Percentiles rank a stretch among this genome's conserved stretches.
Evolutionary conservation across 163 green algal genomes (phyloP).

Genomic region (Trebouxiophyceae sp.): DNA sequence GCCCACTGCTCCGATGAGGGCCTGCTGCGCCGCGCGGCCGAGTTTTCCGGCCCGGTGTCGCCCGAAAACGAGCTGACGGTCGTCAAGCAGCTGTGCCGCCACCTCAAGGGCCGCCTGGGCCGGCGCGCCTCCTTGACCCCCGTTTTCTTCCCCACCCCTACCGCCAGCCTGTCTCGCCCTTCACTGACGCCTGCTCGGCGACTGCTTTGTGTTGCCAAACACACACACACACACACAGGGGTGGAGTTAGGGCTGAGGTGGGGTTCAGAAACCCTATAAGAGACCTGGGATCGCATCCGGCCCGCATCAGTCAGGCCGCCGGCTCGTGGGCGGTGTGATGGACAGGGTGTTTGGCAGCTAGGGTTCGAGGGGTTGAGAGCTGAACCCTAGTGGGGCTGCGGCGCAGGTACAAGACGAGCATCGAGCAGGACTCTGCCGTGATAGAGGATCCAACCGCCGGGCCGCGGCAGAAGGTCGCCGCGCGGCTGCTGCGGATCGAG

Average conservation of each 20-base stretch:
- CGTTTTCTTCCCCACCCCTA: too few species aligned
- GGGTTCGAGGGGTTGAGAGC: too few species aligned
- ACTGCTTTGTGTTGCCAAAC: too few species aligned
- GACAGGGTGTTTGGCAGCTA: too few species aligned
- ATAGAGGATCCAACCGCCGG: slow-evolving; percentile 39
- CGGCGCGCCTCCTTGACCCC: slow-evolving; percentile 10
- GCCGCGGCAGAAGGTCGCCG: slow-evolving; percentile 56
- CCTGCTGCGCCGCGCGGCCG: slow-evolving; percentile 18
- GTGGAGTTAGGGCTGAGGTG: too few species aligned
- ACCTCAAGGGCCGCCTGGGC: slow-evolving; percentile 35
- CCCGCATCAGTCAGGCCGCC: too few species aligned
- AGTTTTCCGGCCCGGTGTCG: neutral
- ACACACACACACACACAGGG: too few species aligned
- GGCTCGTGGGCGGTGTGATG: too few species aligned
- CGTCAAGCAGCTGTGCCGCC: slow-evolving; percentile 29
- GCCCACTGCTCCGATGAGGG: slow-evolving; percentile 40
- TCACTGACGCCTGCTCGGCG: too few species aligned
- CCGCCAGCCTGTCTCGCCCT: too few species aligned
- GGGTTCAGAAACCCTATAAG: too few species aligned
- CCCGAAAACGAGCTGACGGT: slow-evolving; percentile 17
- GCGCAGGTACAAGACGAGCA: slow-evolving; percentile 27
- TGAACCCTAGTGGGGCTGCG: neutral
- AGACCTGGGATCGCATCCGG: too few species aligned
- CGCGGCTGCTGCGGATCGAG: slow-evolving; percentile 64
- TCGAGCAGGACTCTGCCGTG: slow-evolving; percentile 43